Percentiles rank a stretch among this genome's conserved stretches.
phyloP scores from a whole-genome alignment of 73 alveolate genomes.

The Loxodes magnus region DNA sequence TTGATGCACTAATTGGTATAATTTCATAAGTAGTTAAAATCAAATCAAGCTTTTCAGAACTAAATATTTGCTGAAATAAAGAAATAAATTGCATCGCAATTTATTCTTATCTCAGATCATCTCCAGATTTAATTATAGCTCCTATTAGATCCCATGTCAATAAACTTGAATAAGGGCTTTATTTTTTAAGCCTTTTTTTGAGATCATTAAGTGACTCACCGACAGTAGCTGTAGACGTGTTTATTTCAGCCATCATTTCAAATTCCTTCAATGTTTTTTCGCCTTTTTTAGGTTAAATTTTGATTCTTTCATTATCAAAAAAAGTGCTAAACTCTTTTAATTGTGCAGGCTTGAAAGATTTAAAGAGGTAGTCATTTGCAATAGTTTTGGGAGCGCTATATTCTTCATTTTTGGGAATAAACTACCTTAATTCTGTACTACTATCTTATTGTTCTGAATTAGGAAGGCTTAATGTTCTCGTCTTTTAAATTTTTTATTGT shows the following conservation, averaged over 20 bases:
- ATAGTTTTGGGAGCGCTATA: neutral
- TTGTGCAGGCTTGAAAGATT: neutral
- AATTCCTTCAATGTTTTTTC: slow-evolving; percentile 47
- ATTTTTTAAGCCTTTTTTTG: slow-evolving; percentile 56
- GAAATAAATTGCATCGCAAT: slow-evolving; percentile 78
- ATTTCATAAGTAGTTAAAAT: slow-evolving; percentile 78
- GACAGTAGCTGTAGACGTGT: slow-evolving; percentile 5
- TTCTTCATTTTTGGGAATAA: neutral
- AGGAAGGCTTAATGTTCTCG: neutral
- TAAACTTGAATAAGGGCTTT: slow-evolving; percentile 70
- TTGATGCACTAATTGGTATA: slow-evolving; percentile 64
- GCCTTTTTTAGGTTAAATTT: slow-evolving; percentile 19
- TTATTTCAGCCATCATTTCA: too few species aligned
- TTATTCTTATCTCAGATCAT: slow-evolving; percentile 82
- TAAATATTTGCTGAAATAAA: slow-evolving; percentile 55
- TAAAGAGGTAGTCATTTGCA: too few species aligned
- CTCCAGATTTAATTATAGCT: slow-evolving; percentile 66
- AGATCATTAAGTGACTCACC: slow-evolving; percentile 53
- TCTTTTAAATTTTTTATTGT: neutral
- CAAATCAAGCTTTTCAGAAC: slow-evolving; percentile 24
- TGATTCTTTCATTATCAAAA: neutral
- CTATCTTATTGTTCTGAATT: too few species aligned
- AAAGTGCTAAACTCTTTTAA: neutral
- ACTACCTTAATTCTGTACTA: too few species aligned
- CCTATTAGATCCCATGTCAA: slow-evolving; percentile 58